A percentile compares a stretch with the other conserved stretches of the same genome.
Conservation (phyloP, 805 yeast species). For the Candida hispaniensis region DNA sequence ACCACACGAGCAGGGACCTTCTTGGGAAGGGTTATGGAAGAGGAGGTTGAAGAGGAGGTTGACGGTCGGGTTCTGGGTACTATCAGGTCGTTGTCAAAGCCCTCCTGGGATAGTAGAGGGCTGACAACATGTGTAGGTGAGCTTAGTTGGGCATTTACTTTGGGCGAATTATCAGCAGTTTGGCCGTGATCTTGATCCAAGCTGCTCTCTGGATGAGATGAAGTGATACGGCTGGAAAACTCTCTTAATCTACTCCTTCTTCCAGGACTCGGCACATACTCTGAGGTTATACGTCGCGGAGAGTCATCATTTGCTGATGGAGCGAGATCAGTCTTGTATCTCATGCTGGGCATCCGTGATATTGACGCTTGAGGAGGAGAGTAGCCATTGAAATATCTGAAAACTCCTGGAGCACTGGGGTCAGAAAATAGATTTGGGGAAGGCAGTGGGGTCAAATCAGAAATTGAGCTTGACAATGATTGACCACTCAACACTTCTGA, state of each 20-base stretch:
- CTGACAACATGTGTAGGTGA: too few species aligned
- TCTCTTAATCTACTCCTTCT: too few species aligned
- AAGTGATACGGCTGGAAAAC: too few species aligned
- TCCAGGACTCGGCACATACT: too few species aligned
- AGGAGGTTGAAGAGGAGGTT: constrained; percentile 1
- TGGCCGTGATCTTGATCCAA: too few species aligned
- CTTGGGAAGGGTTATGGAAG: constrained; percentile 10
- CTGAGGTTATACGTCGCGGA: neutral
- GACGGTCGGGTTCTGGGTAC: constrained; percentile 3
- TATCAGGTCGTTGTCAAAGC: too few species aligned
- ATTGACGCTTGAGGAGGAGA: constrained; percentile 14
- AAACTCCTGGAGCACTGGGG: constrained; percentile 16
- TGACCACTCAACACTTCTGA: too few species aligned
- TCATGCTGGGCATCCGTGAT: constrained; percentile 16
- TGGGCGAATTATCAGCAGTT: too few species aligned
- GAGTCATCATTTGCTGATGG: neutral
- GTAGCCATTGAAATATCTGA: constrained; percentile 14
- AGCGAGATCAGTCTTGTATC: constrained; percentile 7
- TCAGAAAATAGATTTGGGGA: constrained; percentile 21
- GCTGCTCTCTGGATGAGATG: too few species aligned
- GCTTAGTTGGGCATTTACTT: too few species aligned
- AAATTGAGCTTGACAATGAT: too few species aligned
- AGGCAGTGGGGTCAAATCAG: constrained; percentile 23
- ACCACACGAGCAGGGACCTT: constrained; percentile 10
- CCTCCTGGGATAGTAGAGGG: too few species aligned